phyloP scores from a whole-genome alignment of 2,329 filamentous ascomycete species.

The Colletotrichum lentis region DNA sequence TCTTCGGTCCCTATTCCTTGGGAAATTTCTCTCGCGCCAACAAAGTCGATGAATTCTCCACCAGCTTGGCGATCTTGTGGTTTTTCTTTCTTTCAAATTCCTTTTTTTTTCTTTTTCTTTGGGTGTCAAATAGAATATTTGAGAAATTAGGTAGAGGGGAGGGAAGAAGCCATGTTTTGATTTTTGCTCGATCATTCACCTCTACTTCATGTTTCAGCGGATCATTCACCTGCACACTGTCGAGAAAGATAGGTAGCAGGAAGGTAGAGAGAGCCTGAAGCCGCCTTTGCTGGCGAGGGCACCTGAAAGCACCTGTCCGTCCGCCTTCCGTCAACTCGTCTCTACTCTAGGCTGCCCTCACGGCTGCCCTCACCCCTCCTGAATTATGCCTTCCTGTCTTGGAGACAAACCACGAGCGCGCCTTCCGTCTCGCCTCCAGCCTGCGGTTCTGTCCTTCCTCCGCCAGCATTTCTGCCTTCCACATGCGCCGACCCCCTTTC shows the following conservation, averaged over 20 bases:
- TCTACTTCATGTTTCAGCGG: background rate
- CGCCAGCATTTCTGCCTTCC: background rate
- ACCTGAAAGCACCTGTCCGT: background rate
- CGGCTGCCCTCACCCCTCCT: background rate
- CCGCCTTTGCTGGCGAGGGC: background rate
- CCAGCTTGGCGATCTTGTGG: no score
- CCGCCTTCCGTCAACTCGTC: background rate
- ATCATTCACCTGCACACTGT: background rate
- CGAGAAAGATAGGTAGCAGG: background rate
- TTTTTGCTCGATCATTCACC: no score
- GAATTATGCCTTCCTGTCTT: background rate
- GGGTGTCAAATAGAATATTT: no score
- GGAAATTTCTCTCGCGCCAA: background rate
- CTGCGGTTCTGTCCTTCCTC: background rate
- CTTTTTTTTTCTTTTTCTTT: no score
- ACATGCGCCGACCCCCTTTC: background rate
- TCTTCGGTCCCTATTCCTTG: no score
- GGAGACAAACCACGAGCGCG: background rate
- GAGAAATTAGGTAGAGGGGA: background rate
- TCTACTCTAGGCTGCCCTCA: background rate
- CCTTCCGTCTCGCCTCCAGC: slow-evolving; percentile 1
- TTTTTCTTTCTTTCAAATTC: no score
- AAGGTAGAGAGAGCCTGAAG: background rate
- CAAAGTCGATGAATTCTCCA: no score
- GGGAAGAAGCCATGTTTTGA: background rate